These are phyloP conservation scores for Amylostereum areolatum DNA, from an alignment of 1,284 basidiomycete species.

Conservation along the genomic window DNA sequence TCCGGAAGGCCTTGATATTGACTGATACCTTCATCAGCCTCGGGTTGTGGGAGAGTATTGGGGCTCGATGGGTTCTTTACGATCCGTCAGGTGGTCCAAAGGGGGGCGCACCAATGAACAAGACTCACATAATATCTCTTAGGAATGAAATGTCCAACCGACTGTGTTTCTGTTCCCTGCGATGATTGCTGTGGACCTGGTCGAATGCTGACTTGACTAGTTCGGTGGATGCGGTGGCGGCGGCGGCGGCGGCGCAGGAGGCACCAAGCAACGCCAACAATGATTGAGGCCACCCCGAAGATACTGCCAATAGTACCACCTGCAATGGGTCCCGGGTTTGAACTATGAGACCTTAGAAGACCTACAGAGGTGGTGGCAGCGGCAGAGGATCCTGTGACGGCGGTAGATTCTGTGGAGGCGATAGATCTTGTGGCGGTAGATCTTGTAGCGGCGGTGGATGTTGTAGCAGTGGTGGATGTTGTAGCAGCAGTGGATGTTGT, in stretches of 20 bases:
- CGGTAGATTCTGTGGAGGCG: no score
- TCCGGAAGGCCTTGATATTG: background rate
- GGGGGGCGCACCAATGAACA: background rate
- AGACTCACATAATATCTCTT: slow-evolving; percentile 9
- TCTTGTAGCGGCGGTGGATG: background rate
- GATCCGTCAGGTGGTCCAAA: no score
- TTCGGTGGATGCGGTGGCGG: background rate
- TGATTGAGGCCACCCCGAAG: slow-evolving; percentile 23
- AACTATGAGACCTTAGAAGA: background rate
- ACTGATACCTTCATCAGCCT: background rate
- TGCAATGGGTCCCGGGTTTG: slow-evolving; percentile 24
- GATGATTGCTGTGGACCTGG: background rate
- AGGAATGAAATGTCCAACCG: no score
- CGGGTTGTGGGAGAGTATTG: slow-evolving; percentile 8
- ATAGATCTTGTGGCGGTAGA: background rate
- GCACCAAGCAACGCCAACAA: slow-evolving; percentile 19
- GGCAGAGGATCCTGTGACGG: no score
- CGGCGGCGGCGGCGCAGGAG: slow-evolving; percentile 21
- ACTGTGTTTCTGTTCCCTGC: background rate
- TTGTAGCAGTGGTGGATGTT: background rate
- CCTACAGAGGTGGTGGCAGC: no score
- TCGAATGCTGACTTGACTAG: background rate
- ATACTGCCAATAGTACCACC: slow-evolving; percentile 35
- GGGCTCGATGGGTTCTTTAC: slow-evolving; percentile 13
- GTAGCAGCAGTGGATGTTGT: background rate